These are phyloP conservation scores for Marasmius fiardii DNA, from an alignment of 1,284 basidiomycete species.

Conservation along the genomic window DNA sequence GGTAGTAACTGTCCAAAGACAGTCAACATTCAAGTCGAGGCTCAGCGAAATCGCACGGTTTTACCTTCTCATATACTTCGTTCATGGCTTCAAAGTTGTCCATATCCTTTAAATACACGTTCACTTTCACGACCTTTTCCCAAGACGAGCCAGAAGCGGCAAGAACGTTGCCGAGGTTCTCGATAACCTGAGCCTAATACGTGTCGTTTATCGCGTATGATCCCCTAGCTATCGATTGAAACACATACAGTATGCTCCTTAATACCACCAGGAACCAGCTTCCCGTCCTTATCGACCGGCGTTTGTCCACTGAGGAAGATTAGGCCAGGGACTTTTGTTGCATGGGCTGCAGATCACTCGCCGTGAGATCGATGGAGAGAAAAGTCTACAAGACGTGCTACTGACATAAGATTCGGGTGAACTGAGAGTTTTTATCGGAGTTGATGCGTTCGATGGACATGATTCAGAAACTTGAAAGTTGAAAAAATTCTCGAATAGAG, in stretches of 20 bases:
- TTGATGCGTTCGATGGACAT: constrained; percentile 53
- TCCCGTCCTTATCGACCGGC: constrained; percentile 43
- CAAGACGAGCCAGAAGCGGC: constrained; percentile 50
- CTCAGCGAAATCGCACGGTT: neutral
- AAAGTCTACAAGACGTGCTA: constrained; percentile 6
- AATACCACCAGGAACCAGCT: constrained; percentile 49
- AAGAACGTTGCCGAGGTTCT: constrained; percentile 49
- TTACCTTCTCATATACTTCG: constrained; percentile 51
- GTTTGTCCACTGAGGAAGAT: constrained; percentile 60
- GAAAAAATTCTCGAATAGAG: neutral
- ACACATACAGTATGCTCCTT: constrained; percentile 52
- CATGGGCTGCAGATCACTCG: constrained; percentile 39
- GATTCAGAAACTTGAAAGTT: constrained; percentile 10
- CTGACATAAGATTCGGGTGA: constrained; percentile 49
- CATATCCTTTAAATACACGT: constrained; percentile 59
- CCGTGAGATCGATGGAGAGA: neutral
- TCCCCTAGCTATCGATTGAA: neutral
- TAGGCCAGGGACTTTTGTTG: constrained; percentile 50
- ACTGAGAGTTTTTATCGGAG: constrained; percentile 36
- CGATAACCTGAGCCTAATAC: constrained; percentile 49
- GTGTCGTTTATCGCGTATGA: constrained; percentile 3
- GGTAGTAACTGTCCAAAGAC: constrained; percentile 42
- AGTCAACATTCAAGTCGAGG: neutral
- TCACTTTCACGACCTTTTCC: constrained; percentile 56
- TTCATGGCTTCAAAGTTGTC: constrained; percentile 54